Evolutionary conservation across 371 early-diverging fungal species (phyloP), one percentile per base, ranked within the genome.

Genomic region (Lichtheimia corymbifera): DNA sequence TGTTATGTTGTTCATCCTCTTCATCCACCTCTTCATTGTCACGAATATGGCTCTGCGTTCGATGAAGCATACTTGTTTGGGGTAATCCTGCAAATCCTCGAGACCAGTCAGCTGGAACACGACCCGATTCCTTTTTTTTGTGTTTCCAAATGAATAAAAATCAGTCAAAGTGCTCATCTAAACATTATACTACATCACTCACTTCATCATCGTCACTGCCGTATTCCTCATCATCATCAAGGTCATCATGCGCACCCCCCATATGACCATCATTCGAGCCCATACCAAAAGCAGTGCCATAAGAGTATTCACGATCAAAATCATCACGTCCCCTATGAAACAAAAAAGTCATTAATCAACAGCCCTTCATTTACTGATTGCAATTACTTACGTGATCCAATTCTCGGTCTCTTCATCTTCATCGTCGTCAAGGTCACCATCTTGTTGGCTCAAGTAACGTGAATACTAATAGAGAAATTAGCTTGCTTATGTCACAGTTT

Each of bases 361-460:
- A 35, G 2, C 6, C 35, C 35, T 35, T 9, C 2, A 0, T 0
- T 35, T 35, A 11, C 35, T 11, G 9, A 35, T 11, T 35, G 11
- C 9, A 35, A 5, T 13, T 9, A 20, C 61, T 62, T 69, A 66
- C 73, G 68, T 64, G 53, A 72, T 70, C 74, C 74, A 72, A 45
- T 69, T 66, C 11, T 65, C 73, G 13, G 50, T 58, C 43, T 63
- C 68, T 50, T 70, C 66, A 51, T 73, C 73, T 20, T 69, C 70
- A 5, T 73, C 73, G 18, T 67, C 65, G 24, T 65, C 73, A 14
- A 55, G 35, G 25, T 51, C 67, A 25, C 59, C 58, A 14, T 66
- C 63, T 14, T 57, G 67, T 20, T 63, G 67, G 50, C 52, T 45
- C 2, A 65, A 35, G 53, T 61, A 66, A 1, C 59, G 63, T n/a